Conservation (phyloP, 306 rosid genomes). For the barrel medic (Medicago truncatula) region DNA sequence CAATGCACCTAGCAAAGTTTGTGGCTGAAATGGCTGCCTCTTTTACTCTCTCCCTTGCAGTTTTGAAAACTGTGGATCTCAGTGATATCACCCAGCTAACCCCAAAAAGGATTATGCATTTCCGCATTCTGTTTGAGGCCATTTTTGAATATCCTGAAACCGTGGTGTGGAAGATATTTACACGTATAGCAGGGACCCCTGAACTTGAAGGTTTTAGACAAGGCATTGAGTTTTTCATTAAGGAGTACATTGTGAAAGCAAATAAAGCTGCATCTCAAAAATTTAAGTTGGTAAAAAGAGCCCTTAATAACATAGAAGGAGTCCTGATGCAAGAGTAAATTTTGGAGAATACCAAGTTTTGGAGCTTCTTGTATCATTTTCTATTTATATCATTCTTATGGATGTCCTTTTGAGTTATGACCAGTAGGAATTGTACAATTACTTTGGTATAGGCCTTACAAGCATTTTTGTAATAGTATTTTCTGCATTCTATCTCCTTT, state of each 20-base stretch:
- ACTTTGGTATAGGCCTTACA: constrained; percentile 2
- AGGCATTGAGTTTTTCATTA: constrained; percentile 72
- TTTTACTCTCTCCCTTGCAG: constrained; percentile 79
- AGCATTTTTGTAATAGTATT: constrained; percentile 2
- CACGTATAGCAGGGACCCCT: constrained; percentile 72
- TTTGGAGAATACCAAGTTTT: constrained; percentile 43
- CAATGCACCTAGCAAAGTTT: constrained; percentile 85
- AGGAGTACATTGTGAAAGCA: constrained; percentile 67
- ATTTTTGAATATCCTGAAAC: constrained; percentile 68
- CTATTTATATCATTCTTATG: constrained; percentile 26
- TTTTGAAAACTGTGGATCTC: constrained; percentile 73
- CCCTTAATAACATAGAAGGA: constrained; percentile 79
- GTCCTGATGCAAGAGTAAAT: constrained; percentile 61
- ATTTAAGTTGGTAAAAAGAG: constrained; percentile 73
- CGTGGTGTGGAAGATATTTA: constrained; percentile 76
- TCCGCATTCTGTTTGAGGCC: constrained; percentile 81
- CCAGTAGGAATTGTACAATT: not conserved
- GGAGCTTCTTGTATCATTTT: constrained; percentile 32
- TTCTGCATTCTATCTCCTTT: not conserved
- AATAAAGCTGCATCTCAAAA: constrained; percentile 54
- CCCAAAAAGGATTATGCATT: constrained; percentile 81
- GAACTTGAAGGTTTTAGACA: constrained; percentile 77
- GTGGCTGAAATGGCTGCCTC: constrained; percentile 83
- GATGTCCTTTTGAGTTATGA: not conserved
- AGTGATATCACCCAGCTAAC: constrained; percentile 65